Evolutionary conservation across 495 filamentous ascomycete genomes (phyloP).

Genomic region (Penicillium pulvis): DNA sequence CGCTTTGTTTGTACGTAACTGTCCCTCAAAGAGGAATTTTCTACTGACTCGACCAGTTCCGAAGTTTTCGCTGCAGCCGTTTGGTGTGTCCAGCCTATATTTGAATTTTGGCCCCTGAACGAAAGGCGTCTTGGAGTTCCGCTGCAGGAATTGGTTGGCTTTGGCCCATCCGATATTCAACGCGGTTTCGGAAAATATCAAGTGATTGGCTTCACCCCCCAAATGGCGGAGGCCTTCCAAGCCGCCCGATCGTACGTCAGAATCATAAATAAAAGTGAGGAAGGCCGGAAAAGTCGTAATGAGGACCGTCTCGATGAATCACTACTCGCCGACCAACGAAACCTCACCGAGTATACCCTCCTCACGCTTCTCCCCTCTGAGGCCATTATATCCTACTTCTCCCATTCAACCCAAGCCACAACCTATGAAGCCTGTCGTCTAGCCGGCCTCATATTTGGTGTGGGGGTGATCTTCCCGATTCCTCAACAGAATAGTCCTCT

Average conservation of each 20-base stretch:
- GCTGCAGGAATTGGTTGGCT: slow-evolving; percentile 35
- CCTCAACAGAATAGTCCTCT: slow-evolving; percentile 40
- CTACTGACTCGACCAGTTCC: slow-evolving; percentile 27
- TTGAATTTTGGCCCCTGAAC: slow-evolving; percentile 38
- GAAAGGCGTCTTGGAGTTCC: slow-evolving; percentile 20
- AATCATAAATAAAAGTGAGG: slow-evolving; percentile 20
- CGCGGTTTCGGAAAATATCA: slow-evolving; percentile 28
- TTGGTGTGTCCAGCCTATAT: slow-evolving; percentile 32
- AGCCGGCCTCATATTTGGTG: slow-evolving; percentile 34
- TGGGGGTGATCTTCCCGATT: slow-evolving; percentile 45
- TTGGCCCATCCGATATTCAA: slow-evolving; percentile 25
- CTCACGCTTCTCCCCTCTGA: slow-evolving; percentile 32
- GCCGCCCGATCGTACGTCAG: slow-evolving; percentile 33
- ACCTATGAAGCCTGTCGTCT: slow-evolving; percentile 45
- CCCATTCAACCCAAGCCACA: slow-evolving; percentile 20
- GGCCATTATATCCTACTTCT: slow-evolving; percentile 19
- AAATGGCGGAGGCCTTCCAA: slow-evolving; percentile 37
- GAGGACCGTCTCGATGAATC: slow-evolving; percentile 19
- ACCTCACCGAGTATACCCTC: slow-evolving; percentile 36
- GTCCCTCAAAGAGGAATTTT: not conserved
- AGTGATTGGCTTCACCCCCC: slow-evolving; percentile 33
- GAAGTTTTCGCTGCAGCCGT: slow-evolving; percentile 37
- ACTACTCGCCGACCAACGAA: slow-evolving; percentile 41
- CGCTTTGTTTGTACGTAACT: slow-evolving; percentile 40
- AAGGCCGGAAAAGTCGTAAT: not conserved